These are phyloP conservation scores for Fomitopsis palustris DNA, from an alignment of 1,284 basidiomycete species.

Conservation along the genomic window DNA sequence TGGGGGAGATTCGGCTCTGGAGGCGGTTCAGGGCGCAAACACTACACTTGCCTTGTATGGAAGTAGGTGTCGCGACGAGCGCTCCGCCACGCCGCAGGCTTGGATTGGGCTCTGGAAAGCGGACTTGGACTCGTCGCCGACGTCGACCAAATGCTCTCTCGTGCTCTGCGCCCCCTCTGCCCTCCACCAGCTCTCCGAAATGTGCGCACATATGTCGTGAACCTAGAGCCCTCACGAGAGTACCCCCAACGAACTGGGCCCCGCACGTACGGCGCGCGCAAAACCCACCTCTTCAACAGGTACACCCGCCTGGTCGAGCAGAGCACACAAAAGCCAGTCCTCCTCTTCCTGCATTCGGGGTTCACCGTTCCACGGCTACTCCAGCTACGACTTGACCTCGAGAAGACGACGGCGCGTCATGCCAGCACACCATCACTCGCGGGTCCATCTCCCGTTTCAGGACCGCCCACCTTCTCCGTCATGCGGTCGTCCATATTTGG, in stretches of 20 bases:
- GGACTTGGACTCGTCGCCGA: neutral
- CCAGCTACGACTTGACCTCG: constrained; percentile 63
- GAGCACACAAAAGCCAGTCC: constrained; percentile 51
- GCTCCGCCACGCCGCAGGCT: neutral
- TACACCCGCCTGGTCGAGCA: constrained; percentile 63
- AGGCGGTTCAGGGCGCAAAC: neutral
- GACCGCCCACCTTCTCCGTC: constrained; percentile 51
- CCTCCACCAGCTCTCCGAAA: constrained; percentile 11
- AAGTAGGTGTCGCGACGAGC: neutral
- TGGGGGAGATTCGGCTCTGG: neutral
- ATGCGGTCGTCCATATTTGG: constrained; percentile 73
- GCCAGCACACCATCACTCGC: constrained; percentile 39
- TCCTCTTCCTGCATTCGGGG: constrained; percentile 69
- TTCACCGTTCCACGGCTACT: constrained; percentile 63
- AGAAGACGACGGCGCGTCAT: constrained; percentile 44
- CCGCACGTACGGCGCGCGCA: constrained; percentile 68
- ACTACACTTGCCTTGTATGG: constrained; percentile 5
- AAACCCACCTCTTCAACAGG: constrained; percentile 72
- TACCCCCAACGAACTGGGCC: constrained; percentile 50
- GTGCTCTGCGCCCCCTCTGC: constrained; percentile 11
- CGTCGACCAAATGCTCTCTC: constrained; percentile 7
- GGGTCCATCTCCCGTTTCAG: constrained; percentile 29
- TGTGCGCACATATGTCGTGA: constrained; percentile 43
- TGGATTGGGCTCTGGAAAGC: too few species aligned
- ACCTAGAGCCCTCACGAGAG: constrained; percentile 48